Conservation (phyloP, 2,329 filamentous ascomycete genomes). For the Fusarium sp. region DNA sequence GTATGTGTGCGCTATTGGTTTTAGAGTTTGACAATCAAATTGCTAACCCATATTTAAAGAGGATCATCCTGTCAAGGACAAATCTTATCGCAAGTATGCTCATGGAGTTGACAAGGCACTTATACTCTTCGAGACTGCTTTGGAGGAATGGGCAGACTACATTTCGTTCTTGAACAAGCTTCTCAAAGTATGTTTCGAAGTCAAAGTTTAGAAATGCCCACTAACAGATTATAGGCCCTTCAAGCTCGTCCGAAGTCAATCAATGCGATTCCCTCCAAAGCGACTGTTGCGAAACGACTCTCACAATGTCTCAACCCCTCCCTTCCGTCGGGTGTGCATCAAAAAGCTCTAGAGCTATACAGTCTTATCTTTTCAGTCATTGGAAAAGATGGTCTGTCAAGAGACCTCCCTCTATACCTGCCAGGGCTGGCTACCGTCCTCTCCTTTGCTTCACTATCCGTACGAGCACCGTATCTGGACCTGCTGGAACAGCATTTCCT, state of each 20-base stretch:
- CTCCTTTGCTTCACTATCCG: slow-evolving; percentile 94
- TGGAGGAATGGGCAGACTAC: slow-evolving; percentile 99
- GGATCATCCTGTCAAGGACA: slow-evolving; percentile 71
- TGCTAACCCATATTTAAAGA: slow-evolving; percentile 58
- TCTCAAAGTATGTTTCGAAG: slow-evolving; percentile 76
- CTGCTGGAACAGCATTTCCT: slow-evolving; percentile 87
- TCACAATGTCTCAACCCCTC: slow-evolving; percentile 96
- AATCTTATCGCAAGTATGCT: slow-evolving; percentile 88
- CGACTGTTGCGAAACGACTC: slow-evolving; percentile 87
- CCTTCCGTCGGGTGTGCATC: slow-evolving; percentile 95
- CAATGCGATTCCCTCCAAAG: slow-evolving; percentile 83
- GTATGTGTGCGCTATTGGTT: slow-evolving; percentile 63
- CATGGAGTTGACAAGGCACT: slow-evolving; percentile 89
- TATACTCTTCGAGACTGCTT: slow-evolving; percentile 88
- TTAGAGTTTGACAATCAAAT: neutral
- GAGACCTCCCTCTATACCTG: slow-evolving; percentile 88
- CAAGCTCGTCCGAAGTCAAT: slow-evolving; percentile 85
- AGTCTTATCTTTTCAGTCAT: slow-evolving; percentile 89
- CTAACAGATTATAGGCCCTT: slow-evolving; percentile 73
- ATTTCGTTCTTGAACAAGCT: slow-evolving; percentile 95
- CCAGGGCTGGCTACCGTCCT: slow-evolving; percentile 91
- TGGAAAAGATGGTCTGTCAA: slow-evolving; percentile 82
- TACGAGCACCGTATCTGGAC: slow-evolving; percentile 87
- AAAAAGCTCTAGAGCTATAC: slow-evolving; percentile 97
- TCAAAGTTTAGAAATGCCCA: neutral